Percentiles rank a stretch among this genome's conserved stretches.
These are phyloP conservation scores for Solanum piurae DNA, from an alignment of 257 asterid genomes.

Conservation along the genomic window DNA sequence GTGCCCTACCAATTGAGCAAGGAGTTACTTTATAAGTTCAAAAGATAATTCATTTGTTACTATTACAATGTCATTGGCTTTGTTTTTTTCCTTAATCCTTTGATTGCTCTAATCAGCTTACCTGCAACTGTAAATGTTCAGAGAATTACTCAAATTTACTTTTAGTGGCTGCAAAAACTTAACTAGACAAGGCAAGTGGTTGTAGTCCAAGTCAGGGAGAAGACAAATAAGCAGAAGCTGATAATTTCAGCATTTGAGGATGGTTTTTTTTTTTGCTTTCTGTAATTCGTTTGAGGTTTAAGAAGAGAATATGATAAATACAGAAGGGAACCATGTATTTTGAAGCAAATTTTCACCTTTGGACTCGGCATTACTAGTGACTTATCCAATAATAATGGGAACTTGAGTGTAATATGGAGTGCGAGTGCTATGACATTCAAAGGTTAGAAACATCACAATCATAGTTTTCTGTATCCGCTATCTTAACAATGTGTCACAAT, in stretches of 20 bases:
- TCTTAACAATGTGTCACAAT: background rate
- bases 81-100: background rate
- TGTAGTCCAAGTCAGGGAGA: background rate
- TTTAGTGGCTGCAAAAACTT: background rate
- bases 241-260: background rate
- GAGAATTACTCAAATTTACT: background rate
- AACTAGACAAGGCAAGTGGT: background rate
- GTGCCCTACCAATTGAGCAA: background rate
- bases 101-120: background rate
- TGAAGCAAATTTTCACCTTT: background rate
- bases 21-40: background rate
- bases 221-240: background rate
- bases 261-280: background rate
- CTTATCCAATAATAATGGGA: background rate
- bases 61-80: background rate
- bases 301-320: background rate
- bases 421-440: background rate
- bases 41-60: background rate
- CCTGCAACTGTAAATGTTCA: background rate
- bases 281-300: background rate
- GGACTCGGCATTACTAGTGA: background rate
- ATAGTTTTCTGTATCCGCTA: background rate
- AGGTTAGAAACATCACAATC: background rate
- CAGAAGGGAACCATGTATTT: background rate
- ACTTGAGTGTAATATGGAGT: background rate